phyloP scores from a whole-genome alignment of 805 yeast genomes.

The Kuraishia piskuri region DNA sequence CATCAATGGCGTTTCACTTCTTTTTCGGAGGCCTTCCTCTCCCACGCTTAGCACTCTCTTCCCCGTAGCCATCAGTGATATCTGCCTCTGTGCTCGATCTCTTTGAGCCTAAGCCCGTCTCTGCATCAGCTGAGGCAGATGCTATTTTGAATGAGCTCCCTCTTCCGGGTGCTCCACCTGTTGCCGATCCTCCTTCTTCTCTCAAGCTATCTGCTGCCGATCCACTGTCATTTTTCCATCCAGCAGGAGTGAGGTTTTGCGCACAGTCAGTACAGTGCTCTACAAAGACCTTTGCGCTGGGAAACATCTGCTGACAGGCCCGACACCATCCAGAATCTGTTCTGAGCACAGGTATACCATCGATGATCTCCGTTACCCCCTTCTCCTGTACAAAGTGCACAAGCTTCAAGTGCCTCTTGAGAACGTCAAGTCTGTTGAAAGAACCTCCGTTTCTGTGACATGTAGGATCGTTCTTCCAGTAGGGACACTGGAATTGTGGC shows the following conservation, averaged over 20 bases:
- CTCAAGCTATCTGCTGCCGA: background rate
- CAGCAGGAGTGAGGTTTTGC: background rate
- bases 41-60: background rate
- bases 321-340: constrained; percentile 64
- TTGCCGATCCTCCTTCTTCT: background rate
- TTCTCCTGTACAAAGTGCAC: constrained; percentile 56
- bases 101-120: background rate
- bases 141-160: background rate
- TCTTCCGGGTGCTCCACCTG: background rate
- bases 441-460: constrained; percentile 76
- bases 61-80: background rate
- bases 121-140: background rate
- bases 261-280: constrained; percentile 65
- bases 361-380: constrained; percentile 11
- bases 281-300: constrained; percentile 45
- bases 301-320: constrained; percentile 50
- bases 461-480: constrained; percentile 57
- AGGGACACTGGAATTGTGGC: constrained; percentile 67
- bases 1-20: background rate
- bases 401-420: constrained; percentile 61
- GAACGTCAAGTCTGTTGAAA: constrained; percentile 64
- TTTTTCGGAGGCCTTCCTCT: background rate
- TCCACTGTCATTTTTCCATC: constrained; percentile 1
- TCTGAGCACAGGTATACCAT: constrained; percentile 10
- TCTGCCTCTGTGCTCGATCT: background rate